These are phyloP conservation scores for Boletus pseudo-olivaceus DNA, from an alignment of 768 basidiomycete species.

Conservation along the genomic window DNA sequence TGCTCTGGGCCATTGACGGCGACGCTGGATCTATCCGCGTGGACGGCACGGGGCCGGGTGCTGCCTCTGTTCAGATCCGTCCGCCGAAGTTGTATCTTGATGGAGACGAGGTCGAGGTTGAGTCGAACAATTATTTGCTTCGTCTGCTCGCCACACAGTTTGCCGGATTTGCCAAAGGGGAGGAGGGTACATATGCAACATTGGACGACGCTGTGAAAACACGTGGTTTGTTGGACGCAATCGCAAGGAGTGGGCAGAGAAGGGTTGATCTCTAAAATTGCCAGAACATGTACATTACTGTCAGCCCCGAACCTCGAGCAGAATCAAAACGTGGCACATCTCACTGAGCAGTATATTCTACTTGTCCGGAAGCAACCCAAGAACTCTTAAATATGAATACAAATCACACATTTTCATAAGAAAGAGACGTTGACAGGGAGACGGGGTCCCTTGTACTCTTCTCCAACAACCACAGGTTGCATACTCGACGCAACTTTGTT, in stretches of 20 bases:
- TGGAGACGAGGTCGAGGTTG: not conserved
- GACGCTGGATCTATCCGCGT: not conserved
- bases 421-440: slow-evolving; percentile 1
- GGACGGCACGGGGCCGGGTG: not conserved
- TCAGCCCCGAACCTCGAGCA: not conserved
- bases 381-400: not conserved
- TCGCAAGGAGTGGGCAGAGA: not conserved
- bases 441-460: slow-evolving; percentile 1
- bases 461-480: slow-evolving; percentile 7
- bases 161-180: not conserved
- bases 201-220: slow-evolving; percentile 7
- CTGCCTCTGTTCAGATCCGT: not conserved
- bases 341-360: not conserved
- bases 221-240: not conserved
- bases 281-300: not conserved
- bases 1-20: not conserved
- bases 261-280: not conserved
- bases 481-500: slow-evolving; percentile 3
- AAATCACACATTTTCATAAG: not conserved
- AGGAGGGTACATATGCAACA: not conserved
- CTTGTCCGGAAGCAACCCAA: not conserved
- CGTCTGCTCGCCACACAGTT: not conserved
- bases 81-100: not conserved
- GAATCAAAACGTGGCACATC: not conserved
- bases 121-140: not conserved